Base-by-base conservation (phyloP, 768 basidiomycete species). In the Phylloporus sp. region DNA sequence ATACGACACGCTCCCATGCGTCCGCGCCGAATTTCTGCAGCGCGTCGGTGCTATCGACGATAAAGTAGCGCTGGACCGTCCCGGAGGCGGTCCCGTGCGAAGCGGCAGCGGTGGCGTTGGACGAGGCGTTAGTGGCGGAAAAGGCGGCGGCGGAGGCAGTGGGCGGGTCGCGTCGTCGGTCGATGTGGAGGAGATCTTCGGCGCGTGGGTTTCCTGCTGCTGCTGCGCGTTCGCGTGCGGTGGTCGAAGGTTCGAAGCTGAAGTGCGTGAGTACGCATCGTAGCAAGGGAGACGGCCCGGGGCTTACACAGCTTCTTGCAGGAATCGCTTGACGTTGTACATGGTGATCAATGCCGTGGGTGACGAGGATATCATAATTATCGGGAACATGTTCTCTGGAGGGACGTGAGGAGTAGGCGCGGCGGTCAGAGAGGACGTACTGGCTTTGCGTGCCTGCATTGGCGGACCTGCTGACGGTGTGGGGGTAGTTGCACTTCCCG, bases 1-100 rank as follows among this genome's bases (percentile, higher is more conserved):
- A 96, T 5, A 96, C 86, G 5, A 99, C 96, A 29, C 95, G 80
- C 46, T 97, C 93, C 94, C 95, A 97, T 3, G 91, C 87, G 50
- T 96, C 94, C 4, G 86, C 74, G 5, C 87, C 88, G 54, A 99
- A 93, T 68, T 97, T 97, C 27, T 80, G 77, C 20, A 99, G 71
- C 2, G 95, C 92, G 57, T 99, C 95, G 0, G 89, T 86, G 18
- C 86, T 84, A 65, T 99, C 94, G 27, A 99, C 86, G 8, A 96
- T 81, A 55, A 86, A 86, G 62, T 94, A 97, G 32, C 82, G 72
- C 14, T 80, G 79, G 1, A 72, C 74, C 14, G 50, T 59, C 6
- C 58, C 56, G 0, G 49, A 14, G 1, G 32, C 42, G 7, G 73
- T 66, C 1, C 60, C 43, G 2, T 53, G 43, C 61, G 71, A 42